These are phyloP conservation scores for Gossypioides kirkii DNA, from an alignment of 345 rosid genomes.

Conservation along the genomic window DNA sequence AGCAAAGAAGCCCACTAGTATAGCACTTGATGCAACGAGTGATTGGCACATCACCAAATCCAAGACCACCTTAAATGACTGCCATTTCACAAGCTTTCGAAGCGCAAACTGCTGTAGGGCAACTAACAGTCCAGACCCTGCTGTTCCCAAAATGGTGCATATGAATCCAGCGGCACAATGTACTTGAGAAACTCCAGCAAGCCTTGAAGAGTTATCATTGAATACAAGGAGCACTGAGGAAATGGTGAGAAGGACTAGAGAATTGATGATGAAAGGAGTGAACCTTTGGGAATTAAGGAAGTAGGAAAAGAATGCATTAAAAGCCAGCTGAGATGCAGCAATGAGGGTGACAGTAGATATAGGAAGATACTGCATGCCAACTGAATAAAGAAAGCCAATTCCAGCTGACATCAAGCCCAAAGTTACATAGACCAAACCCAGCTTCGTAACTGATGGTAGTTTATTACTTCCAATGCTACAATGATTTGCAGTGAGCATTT, in stretches of 20 bases:
- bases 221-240: conserved; percentile 35
- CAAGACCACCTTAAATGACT: conserved; percentile 27
- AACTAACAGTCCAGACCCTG: conserved; percentile 19
- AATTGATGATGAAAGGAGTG: background rate
- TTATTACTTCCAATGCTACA: background rate
- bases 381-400: conserved; percentile 22
- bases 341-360: conserved; percentile 24
- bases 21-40: conserved; percentile 30
- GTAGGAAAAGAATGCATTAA: conserved; percentile 39
- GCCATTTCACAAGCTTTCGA: conserved; percentile 1
- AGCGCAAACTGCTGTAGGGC: conserved; percentile 32
- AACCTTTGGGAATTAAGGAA: conserved; percentile 15
- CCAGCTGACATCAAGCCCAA: conserved; percentile 30
- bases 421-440: conserved; percentile 23
- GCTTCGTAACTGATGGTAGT: background rate
- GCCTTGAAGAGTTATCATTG: background rate
- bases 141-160: conserved; percentile 24
- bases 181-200: conserved; percentile 10
- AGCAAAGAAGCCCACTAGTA: conserved; percentile 43
- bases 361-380: conserved; percentile 27
- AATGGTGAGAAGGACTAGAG: conserved; percentile 15
- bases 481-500: background rate
- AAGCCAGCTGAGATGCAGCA: conserved; percentile 50
- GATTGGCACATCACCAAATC: conserved; percentile 41
- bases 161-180: conserved; percentile 31